phyloP scores from a whole-genome alignment of 108 stramenopile species.

The Asterionellopsis glacialis region DNA sequence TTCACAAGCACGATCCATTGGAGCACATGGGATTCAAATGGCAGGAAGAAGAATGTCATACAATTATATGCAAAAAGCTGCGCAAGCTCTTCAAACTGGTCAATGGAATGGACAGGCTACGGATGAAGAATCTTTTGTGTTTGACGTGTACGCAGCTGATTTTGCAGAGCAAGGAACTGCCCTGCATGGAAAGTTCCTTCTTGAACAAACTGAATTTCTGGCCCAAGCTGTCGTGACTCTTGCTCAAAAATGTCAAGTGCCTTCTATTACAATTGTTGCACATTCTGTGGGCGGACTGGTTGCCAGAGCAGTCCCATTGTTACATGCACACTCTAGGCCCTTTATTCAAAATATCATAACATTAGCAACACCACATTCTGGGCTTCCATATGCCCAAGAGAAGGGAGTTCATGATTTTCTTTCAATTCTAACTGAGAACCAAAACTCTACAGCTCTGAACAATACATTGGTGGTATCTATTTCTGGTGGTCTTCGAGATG shows the following conservation, averaged over 20 bases:
- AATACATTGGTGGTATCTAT: slow-evolving; percentile 37
- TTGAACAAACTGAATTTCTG: slow-evolving; percentile 55
- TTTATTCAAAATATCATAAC: slow-evolving; percentile 43
- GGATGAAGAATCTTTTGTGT: slow-evolving; percentile 43
- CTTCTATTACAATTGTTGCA: slow-evolving; percentile 49
- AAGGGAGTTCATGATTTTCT: slow-evolving; percentile 26
- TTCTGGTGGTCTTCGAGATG: slow-evolving; percentile 73
- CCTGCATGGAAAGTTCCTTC: slow-evolving; percentile 55
- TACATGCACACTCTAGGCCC: slow-evolving; percentile 1
- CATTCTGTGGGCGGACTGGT: slow-evolving; percentile 80
- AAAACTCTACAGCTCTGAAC: background rate
- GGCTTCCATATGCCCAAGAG: slow-evolving; percentile 60
- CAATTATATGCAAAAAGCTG: background rate
- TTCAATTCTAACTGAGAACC: slow-evolving; percentile 7
- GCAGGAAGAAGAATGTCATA: slow-evolving; percentile 17
- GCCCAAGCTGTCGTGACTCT: slow-evolving; percentile 38
- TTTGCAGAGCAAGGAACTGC: slow-evolving; percentile 70
- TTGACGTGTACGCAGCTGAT: slow-evolving; percentile 70
- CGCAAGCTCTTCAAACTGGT: background rate
- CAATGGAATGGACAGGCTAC: slow-evolving; percentile 1
- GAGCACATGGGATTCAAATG: slow-evolving; percentile 77
- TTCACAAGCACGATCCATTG: slow-evolving; percentile 61
- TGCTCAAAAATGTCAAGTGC: slow-evolving; percentile 12
- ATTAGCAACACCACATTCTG: slow-evolving; percentile 61
- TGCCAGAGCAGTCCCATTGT: slow-evolving; percentile 28